Evolutionary conservation across 768 basidiomycete species (phyloP).

Genomic region (Gloeophyllum trabeum): DNA sequence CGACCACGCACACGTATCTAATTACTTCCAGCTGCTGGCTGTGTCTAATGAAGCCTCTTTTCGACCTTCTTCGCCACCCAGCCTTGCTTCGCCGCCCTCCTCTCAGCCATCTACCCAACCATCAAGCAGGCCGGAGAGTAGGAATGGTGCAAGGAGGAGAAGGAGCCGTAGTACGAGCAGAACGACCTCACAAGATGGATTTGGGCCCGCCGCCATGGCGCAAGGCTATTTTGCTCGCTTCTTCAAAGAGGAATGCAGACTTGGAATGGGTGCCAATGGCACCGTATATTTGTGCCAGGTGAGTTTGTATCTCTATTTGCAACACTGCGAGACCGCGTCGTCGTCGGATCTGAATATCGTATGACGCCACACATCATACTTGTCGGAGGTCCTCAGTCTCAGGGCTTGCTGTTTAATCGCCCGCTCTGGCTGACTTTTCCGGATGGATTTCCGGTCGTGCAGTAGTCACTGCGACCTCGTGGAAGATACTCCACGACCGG

Average conservation of each 20-base stretch:
- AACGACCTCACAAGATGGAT: slow-evolving; percentile 13
- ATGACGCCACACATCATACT: too few species aligned
- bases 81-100: slow-evolving; percentile 1
- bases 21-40: slow-evolving; percentile 75
- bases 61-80: slow-evolving; percentile 38
- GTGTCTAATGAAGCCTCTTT: slow-evolving; percentile 57
- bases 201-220: slow-evolving; percentile 73
- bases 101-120: slow-evolving; percentile 20
- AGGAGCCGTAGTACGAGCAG: too few species aligned
- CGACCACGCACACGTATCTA: neutral
- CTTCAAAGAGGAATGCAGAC: slow-evolving; percentile 78
- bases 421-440: too few species aligned
- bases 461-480: too few species aligned
- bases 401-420: too few species aligned
- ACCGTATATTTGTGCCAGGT: slow-evolving; percentile 85
- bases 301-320: slow-evolving; percentile 12
- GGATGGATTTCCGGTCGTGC: too few species aligned
- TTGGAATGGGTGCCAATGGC: slow-evolving; percentile 95
- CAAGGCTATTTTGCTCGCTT: slow-evolving; percentile 91
- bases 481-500: too few species aligned
- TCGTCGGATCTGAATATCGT: too few species aligned
- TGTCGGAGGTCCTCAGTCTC: too few species aligned
- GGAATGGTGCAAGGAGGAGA: neutral
- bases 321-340: too few species aligned
- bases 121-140: neutral